Conservation (phyloP, 352 stramenopile species). For the Phytopythium delawarense region DNA sequence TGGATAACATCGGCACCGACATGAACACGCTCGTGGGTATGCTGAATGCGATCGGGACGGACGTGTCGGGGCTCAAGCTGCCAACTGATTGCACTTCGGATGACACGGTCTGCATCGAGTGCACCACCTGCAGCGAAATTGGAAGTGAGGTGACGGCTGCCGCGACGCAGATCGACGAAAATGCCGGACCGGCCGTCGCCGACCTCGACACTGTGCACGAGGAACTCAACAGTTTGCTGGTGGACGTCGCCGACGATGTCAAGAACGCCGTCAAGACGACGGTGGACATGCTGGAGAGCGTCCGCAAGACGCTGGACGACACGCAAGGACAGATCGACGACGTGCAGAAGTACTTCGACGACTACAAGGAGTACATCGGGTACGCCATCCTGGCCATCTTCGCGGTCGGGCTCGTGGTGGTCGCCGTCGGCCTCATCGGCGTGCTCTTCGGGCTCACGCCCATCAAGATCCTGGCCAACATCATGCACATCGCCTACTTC, state of each 20-base stretch:
- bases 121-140: slow-evolving; percentile 32
- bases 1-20: slow-evolving; percentile 43
- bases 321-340: slow-evolving; percentile 26
- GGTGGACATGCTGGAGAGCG: slow-evolving; percentile 19
- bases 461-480: slow-evolving; percentile 51
- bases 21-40: slow-evolving; percentile 19
- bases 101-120: slow-evolving; percentile 34
- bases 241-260: slow-evolving; percentile 31
- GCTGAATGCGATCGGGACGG: slow-evolving; percentile 26
- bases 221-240: slow-evolving; percentile 34
- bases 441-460: slow-evolving; percentile 63
- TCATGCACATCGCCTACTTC: slow-evolving; percentile 74
- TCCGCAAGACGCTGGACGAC: slow-evolving; percentile 30
- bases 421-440: slow-evolving; percentile 54
- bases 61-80: slow-evolving; percentile 24
- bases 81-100: slow-evolving; percentile 19
- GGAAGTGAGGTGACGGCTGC: slow-evolving; percentile 22
- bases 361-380: slow-evolving; percentile 34
- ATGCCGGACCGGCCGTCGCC: slow-evolving; percentile 28
- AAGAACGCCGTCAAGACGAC: slow-evolving; percentile 30
- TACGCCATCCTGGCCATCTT: slow-evolving; percentile 52
- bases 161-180: slow-evolving; percentile 27
- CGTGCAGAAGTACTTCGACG: slow-evolving; percentile 31
- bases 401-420: slow-evolving; percentile 40
- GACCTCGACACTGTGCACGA: slow-evolving; percentile 27